Conservation (phyloP, 2,329 filamentous ascomycete species). For the Exophiala phaeomuriformis region DNA sequence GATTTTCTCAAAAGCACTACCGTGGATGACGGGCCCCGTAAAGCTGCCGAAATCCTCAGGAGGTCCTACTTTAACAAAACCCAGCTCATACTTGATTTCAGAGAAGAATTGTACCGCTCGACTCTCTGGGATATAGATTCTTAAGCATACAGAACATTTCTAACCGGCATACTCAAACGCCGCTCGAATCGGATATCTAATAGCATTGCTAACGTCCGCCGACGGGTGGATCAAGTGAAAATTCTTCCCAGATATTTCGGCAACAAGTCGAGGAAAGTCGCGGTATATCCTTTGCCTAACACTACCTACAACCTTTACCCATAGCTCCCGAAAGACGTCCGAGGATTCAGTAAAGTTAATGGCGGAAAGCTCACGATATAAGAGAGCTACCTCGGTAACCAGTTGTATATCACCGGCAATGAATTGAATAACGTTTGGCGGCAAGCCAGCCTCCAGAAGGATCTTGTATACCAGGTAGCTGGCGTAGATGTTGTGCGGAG, state of each 20-base stretch:
- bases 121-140: slow-evolving; percentile 63
- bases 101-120: slow-evolving; percentile 68
- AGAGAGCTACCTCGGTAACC: slow-evolving; percentile 65
- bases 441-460: slow-evolving; percentile 77
- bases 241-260: slow-evolving; percentile 81
- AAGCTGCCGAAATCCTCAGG: slow-evolving; percentile 63
- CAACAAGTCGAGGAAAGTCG: slow-evolving; percentile 72
- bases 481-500: slow-evolving; percentile 68
- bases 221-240: slow-evolving; percentile 69
- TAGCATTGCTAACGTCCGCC: slow-evolving; percentile 66
- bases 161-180: slow-evolving; percentile 80
- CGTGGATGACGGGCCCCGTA: slow-evolving; percentile 73
- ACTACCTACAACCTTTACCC: slow-evolving; percentile 71
- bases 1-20: slow-evolving; percentile 67
- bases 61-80: slow-evolving; percentile 58
- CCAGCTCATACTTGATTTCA: slow-evolving; percentile 57
- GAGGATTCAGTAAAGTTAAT: slow-evolving; percentile 87
- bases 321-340: slow-evolving; percentile 75
- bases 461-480: slow-evolving; percentile 83
- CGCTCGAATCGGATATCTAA: slow-evolving; percentile 66
- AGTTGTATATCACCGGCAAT: slow-evolving; percentile 74
- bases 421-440: slow-evolving; percentile 78
- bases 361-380: slow-evolving; percentile 67
- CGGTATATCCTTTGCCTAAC: slow-evolving; percentile 70
- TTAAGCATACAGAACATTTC: slow-evolving; percentile 73